These are phyloP conservation scores for Beauveria sp. DNA, from an alignment of 2,329 filamentous ascomycete genomes.

Conservation along the genomic window DNA sequence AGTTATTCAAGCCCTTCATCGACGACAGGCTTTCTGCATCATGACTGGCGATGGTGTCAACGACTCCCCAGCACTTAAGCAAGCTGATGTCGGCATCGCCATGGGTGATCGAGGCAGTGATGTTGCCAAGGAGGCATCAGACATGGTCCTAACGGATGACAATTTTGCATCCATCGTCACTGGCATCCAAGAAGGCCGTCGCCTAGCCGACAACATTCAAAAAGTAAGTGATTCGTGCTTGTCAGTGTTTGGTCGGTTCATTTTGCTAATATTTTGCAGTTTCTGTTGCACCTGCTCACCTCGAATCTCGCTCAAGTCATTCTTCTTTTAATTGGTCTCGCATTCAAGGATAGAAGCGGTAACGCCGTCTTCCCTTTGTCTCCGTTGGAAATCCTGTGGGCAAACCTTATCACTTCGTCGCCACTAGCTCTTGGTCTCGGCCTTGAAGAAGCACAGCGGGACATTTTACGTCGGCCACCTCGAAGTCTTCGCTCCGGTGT, in stretches of 20 bases:
- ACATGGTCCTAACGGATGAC: conserved; percentile 83
- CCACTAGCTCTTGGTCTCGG: conserved; percentile 65
- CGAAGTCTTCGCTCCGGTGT: conserved; percentile 52
- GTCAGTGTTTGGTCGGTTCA: background rate
- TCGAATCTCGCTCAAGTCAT: conserved; percentile 65
- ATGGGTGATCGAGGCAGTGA: conserved; percentile 66
- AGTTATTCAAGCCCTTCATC: conserved; percentile 67
- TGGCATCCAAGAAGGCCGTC: conserved; percentile 62
- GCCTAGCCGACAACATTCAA: conserved; percentile 66
- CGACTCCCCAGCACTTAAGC: conserved; percentile 64
- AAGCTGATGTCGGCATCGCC: conserved; percentile 67
- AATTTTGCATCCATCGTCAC: conserved; percentile 77
- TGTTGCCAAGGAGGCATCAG: conserved; percentile 72
- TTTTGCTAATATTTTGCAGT: conserved; percentile 29
- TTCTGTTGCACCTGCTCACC: conserved; percentile 57
- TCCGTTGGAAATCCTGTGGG: conserved; percentile 68
- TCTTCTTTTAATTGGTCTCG: conserved; percentile 59
- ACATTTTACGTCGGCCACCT: conserved; percentile 60
- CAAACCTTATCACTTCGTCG: conserved; percentile 66
- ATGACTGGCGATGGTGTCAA: conserved; percentile 74
- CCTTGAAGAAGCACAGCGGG: conserved; percentile 59
- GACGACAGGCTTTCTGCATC: conserved; percentile 59
- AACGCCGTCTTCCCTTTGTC: conserved; percentile 63
- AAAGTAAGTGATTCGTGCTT: conserved; percentile 40
- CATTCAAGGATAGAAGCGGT: conserved; percentile 53